A percentile compares a stretch with the other conserved stretches of the same genome.
These are phyloP conservation scores for Tylopilus balloui DNA, from an alignment of 768 basidiomycete genomes.

Conservation along the genomic window DNA sequence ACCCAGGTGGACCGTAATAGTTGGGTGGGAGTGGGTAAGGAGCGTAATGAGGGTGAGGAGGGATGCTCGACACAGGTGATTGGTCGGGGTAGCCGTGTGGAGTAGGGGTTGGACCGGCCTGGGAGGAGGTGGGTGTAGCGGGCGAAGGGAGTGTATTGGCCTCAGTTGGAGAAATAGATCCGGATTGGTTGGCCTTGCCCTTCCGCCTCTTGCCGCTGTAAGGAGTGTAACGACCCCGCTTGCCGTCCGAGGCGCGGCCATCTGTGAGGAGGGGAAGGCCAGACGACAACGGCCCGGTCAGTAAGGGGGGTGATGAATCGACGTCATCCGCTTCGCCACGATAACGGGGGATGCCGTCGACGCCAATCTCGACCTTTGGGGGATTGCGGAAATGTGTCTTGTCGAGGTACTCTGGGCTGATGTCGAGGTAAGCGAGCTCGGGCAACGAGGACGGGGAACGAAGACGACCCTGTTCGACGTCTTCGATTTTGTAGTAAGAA, in stretches of 20 bases:
- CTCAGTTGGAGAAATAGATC: constrained; percentile 31
- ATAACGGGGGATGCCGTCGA: constrained; percentile 79
- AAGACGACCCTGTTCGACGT: constrained; percentile 84
- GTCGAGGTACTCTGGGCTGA: constrained; percentile 83
- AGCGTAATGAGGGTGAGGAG: constrained; percentile 29
- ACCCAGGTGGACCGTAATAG: constrained; percentile 33
- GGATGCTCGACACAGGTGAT: constrained; percentile 20
- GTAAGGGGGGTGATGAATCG: constrained; percentile 40
- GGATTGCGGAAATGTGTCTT: constrained; percentile 90
- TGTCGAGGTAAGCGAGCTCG: constrained; percentile 81
- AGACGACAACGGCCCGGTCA: constrained; percentile 41
- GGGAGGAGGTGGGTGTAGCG: constrained; percentile 29
- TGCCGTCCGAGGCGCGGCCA: constrained; percentile 39
- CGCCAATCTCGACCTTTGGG: constrained; percentile 80
- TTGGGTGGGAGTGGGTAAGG: constrained; percentile 31
- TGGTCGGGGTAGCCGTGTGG: constrained; percentile 29
- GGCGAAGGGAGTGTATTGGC: constrained; percentile 24
- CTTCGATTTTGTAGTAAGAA: constrained; percentile 90
- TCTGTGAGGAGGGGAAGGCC: constrained; percentile 49
- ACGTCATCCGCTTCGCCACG: constrained; percentile 78
- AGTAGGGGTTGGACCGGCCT: constrained; percentile 19
- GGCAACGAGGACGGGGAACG: constrained; percentile 84
- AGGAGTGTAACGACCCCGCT: constrained; percentile 45
- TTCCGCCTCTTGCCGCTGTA: constrained; percentile 42
- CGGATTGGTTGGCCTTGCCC: constrained; percentile 26